These are phyloP conservation scores for Diaporthe capsici DNA, from an alignment of 2,329 filamentous ascomycete species.

Conservation along the genomic window DNA sequence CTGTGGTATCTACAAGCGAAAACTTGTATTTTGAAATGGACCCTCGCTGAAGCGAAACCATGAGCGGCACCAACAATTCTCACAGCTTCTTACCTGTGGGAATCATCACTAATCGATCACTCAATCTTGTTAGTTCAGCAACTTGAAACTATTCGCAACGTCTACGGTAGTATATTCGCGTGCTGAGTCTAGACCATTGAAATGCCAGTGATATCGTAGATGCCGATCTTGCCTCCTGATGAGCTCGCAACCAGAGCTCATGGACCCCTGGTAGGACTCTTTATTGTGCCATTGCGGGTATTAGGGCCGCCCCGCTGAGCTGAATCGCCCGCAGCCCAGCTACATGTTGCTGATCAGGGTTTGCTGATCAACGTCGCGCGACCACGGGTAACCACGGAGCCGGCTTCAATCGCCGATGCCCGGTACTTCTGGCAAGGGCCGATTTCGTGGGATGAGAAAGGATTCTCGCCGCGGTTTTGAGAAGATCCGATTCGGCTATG, in stretches of 20 bases:
- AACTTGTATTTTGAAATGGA: neutral
- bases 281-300: neutral
- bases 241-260: neutral
- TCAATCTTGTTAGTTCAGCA: neutral
- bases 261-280: neutral
- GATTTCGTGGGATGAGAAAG: neutral
- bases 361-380: neutral
- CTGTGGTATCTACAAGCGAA: neutral
- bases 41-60: neutral
- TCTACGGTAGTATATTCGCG: neutral
- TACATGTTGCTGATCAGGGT: neutral
- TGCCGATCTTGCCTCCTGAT: neutral
- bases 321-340: neutral
- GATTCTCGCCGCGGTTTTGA: neutral
- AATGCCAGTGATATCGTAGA: neutral
- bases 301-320: neutral
- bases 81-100: neutral
- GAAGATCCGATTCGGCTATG: neutral
- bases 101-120: neutral
- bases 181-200: constrained; percentile 6
- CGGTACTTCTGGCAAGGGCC: neutral
- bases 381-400: neutral
- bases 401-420: neutral
- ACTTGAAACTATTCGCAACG: neutral
- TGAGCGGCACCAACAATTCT: neutral